Evolutionary conservation across 345 rosid genomes (phyloP), one percentile per base, ranked within the genome.

Genomic region (Erucastrum elatum): DNA sequence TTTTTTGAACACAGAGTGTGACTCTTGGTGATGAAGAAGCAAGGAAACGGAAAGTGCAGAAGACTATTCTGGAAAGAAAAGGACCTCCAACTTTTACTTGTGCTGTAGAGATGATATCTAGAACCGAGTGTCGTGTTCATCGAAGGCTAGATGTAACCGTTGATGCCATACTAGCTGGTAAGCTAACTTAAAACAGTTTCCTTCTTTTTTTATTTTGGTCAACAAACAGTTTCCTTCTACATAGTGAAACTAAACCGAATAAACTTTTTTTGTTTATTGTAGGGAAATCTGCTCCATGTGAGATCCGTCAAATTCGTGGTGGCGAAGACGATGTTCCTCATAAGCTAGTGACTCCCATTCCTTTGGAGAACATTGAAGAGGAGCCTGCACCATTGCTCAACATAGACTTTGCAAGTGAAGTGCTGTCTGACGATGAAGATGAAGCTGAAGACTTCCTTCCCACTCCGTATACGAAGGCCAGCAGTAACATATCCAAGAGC

Each of bases 21-120:
- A 94, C 97, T 64, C 95, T 92, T 67, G 98, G 97, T 64, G 97
- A 92, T 55, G 97, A 92, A 73, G 95, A 87, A 82, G 98, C 98
- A 75, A 87, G 83, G 87, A 90, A 88, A 81, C 88, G 97, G 9
- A 35, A 35, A 86, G 94, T 91, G 75, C 97, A 92, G 85, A 92
- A 92, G 88, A 92, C 97, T 17, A 91, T 91, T 86, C 97, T 94
- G 26, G 97, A 94, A 86, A 84, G 98, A 75, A 90, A 92, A 86
- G 96, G 96, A 51, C 92, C 97, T 44, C 84, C 96, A 2, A 79
- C 98, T 17, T 94, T 92, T 77, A 86, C 91, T 34, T 94, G 97
- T 81, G 97, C 95, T 5, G 92, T 92, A 59, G 98, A 92, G 85
- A 73, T 94, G 90, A 90, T 91, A 85, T 87, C 98, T 31, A 88